Conservation (phyloP, 257 asterid species). For the Lantana camara region DNA sequence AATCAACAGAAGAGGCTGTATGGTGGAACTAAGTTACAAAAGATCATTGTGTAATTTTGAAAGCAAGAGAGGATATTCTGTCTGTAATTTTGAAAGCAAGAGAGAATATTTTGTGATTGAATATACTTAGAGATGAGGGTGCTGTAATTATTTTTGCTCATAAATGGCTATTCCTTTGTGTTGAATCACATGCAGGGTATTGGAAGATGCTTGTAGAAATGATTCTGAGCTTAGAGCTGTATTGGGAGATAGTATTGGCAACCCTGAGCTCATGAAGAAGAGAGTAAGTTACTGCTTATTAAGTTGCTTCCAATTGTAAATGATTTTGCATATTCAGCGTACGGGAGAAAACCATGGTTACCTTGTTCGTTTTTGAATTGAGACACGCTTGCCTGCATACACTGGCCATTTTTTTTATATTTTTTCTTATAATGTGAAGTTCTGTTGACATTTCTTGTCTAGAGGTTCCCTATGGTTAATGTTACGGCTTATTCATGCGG, state of each 20-base stretch:
- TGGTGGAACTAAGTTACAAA: too few relatives aligned
- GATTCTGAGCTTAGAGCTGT: slow-evolving; percentile 91
- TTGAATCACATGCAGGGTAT: slow-evolving; percentile 55
- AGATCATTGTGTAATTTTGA: too few relatives aligned
- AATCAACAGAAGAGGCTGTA: too few relatives aligned
- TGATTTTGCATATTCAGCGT: neutral
- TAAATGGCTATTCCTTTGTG: slow-evolving; percentile 2
- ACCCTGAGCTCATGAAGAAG: slow-evolving; percentile 93
- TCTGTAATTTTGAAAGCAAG: too few relatives aligned
- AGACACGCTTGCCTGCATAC: too few relatives aligned
- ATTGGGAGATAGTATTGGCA: slow-evolving; percentile 89
- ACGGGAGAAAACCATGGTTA: neutral
- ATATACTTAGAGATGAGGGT: too few relatives aligned
- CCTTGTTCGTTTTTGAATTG: neutral
- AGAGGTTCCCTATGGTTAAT: neutral
- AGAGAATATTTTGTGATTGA: too few relatives aligned
- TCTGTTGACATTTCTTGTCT: neutral
- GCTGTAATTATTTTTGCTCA: too few relatives aligned
- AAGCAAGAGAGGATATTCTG: too few relatives aligned
- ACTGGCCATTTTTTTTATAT: too few relatives aligned
- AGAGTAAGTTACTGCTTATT: slow-evolving; percentile 45
- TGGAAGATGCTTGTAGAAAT: slow-evolving; percentile 88
- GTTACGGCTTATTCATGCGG: neutral
- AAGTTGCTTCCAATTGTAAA: slow-evolving; percentile 2
- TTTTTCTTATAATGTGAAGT: too few relatives aligned